Percentiles rank a stretch among this genome's conserved stretches.
phyloP scores from a whole-genome alignment of 768 basidiomycete species.

The Lanmaoa rubissima region DNA sequence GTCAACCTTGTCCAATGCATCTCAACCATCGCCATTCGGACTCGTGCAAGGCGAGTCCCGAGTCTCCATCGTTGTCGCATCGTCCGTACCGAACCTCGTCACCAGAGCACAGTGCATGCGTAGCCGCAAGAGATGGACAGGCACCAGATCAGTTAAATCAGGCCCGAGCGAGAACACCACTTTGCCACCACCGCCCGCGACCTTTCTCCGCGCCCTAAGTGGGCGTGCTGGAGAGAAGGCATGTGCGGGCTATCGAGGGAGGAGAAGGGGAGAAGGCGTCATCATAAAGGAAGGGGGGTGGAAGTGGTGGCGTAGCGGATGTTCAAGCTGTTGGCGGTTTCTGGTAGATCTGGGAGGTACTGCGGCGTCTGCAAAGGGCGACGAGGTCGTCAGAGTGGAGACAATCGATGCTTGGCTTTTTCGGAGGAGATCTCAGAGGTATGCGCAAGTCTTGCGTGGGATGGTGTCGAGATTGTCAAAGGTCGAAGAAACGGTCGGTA shows the following conservation, averaged over 20 bases:
- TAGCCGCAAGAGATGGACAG: background rate
- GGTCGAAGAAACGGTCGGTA: background rate
- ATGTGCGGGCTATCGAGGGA: conserved; percentile 2
- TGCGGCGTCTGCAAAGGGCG: background rate
- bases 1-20: no score
- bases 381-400: background rate
- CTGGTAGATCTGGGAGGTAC: background rate
- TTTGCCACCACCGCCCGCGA: conserved; percentile 6
- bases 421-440: background rate
- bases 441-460: conserved; percentile 1
- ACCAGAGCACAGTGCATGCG: background rate
- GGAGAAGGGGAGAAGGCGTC: background rate
- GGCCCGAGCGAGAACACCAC: background rate
- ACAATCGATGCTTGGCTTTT: background rate
- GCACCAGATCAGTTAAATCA: background rate
- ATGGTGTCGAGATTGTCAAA: background rate
- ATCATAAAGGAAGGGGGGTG: background rate
- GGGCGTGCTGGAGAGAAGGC: conserved; percentile 17
- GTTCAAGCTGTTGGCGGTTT: background rate
- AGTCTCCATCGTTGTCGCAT: no score
- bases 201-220: conserved; percentile 16
- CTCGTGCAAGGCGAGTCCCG: no score
- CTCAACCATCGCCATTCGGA: no score
- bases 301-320: background rate
- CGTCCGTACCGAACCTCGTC: no score